Evolutionary conservation across 75 land plant genomes (phyloP).

Genomic region (Pinus tabuliformis): DNA sequence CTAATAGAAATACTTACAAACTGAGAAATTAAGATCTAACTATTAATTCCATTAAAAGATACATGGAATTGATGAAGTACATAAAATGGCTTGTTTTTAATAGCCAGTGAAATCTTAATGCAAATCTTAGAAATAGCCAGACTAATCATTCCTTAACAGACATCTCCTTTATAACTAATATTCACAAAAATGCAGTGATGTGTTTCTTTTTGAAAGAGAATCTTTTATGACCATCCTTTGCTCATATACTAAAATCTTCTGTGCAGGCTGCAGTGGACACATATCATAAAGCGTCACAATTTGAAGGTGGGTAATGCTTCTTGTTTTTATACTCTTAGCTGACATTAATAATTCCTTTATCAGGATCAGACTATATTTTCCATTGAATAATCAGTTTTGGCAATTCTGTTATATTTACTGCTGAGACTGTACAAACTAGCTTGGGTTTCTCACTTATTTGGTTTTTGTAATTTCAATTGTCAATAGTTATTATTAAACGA

Average conservation of each 20-base stretch:
- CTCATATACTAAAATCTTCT: conserved; percentile 5
- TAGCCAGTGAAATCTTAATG: too few species aligned
- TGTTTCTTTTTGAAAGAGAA: not conserved
- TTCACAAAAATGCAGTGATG: not conserved
- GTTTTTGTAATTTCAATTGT: not conserved
- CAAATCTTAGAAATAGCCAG: too few species aligned
- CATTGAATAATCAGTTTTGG: not conserved
- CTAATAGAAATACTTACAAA: too few species aligned
- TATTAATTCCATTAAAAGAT: too few species aligned
- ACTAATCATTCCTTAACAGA: too few species aligned
- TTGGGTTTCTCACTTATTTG: not conserved
- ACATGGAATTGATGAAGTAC: too few species aligned
- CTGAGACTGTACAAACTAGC: not conserved
- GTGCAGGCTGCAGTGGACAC: not conserved
- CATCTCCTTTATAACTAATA: not conserved
- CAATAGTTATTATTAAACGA: not conserved
- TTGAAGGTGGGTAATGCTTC: not conserved
- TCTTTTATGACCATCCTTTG: not conserved
- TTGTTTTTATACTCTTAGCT: not conserved
- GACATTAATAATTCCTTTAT: not conserved
- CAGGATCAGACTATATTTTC: not conserved
- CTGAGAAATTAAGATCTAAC: too few species aligned
- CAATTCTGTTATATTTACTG: not conserved
- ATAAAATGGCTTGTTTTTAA: too few species aligned
- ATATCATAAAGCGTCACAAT: conserved; percentile 1